phyloP scores from a whole-genome alignment of 228 moss, liverwort and hornwort species.

The Sphagnum magellanicum region DNA sequence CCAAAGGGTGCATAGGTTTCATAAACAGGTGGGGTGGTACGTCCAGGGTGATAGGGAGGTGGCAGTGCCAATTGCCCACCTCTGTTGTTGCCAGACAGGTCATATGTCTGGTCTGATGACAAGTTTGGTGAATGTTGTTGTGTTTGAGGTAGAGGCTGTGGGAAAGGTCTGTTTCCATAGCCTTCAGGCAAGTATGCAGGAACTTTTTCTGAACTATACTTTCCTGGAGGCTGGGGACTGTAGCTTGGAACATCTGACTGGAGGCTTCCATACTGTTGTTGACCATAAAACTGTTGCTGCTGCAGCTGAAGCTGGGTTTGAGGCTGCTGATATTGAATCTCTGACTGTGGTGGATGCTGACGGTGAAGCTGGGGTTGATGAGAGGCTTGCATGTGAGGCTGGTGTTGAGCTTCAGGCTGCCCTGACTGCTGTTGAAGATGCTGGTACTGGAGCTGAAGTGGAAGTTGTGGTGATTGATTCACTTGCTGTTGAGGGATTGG shows the following conservation, averaged over 20 bases:
- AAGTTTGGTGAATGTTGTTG: slow-evolving; percentile 30
- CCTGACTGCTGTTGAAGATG: slow-evolving; percentile 37
- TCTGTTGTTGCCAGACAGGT: slow-evolving; percentile 26
- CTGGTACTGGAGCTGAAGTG: slow-evolving; percentile 30
- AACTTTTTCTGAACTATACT: slow-evolving; percentile 31
- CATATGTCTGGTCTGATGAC: slow-evolving; percentile 47
- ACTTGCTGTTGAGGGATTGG: slow-evolving; percentile 22
- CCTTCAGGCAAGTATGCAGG: slow-evolving; percentile 21
- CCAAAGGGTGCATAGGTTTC: slow-evolving; percentile 55
- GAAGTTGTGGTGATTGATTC: slow-evolving; percentile 27
- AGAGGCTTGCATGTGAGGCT: slow-evolving; percentile 9
- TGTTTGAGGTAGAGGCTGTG: slow-evolving; percentile 14
- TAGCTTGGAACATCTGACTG: slow-evolving; percentile 50
- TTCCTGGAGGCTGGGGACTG: slow-evolving; percentile 12
- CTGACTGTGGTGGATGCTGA: slow-evolving; percentile 31
- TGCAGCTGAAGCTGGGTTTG: slow-evolving; percentile 22
- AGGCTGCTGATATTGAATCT: slow-evolving; percentile 14
- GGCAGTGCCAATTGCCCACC: slow-evolving; percentile 35
- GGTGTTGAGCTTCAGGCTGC: slow-evolving; percentile 48
- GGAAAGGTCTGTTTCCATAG: slow-evolving; percentile 21
- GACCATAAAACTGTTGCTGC: background rate
- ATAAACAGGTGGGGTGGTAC: slow-evolving; percentile 14
- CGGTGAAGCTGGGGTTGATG: slow-evolving; percentile 31
- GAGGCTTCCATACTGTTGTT: slow-evolving; percentile 42
- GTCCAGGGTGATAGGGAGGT: slow-evolving; percentile 38